Percentiles rank a stretch among this genome's conserved stretches.
Evolutionary conservation across 352 stramenopile genomes (phyloP).

Genomic region (Bremia lactucae): DNA sequence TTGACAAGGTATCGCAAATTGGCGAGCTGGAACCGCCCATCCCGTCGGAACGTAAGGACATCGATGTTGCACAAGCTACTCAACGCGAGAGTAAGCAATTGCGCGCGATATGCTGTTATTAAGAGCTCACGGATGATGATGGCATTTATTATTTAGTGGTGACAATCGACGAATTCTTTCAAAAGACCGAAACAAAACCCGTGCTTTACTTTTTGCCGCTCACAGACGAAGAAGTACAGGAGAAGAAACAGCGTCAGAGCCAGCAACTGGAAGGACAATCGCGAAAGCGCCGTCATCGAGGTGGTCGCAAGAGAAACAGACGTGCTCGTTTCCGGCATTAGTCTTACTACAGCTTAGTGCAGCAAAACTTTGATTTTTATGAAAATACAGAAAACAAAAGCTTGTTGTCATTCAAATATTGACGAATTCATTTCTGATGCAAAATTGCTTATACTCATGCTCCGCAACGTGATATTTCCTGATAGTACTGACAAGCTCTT

Average conservation of each 20-base stretch:
- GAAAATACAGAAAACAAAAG: no score
- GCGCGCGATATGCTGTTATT: neutral
- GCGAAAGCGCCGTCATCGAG: conserved; percentile 23
- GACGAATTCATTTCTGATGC: no score
- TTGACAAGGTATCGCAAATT: conserved; percentile 16
- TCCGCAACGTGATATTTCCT: conserved; percentile 8
- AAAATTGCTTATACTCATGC: no score
- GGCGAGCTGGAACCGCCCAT: conserved; percentile 15
- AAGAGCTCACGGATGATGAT: conserved; percentile 1
- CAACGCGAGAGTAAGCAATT: conserved; percentile 14
- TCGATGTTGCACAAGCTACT: conserved; percentile 5
- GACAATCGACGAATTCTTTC: conserved; percentile 67
- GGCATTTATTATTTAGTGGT: conserved; percentile 12
- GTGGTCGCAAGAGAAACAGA: conserved; percentile 25
- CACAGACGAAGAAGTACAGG: conserved; percentile 52
- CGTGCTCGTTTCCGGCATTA: conserved; percentile 19
- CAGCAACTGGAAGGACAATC: conserved; percentile 12
- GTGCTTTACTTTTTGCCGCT: conserved; percentile 75
- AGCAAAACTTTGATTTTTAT: no score
- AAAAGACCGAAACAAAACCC: conserved; percentile 66
- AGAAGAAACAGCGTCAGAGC: conserved; percentile 21
- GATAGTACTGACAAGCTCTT: conserved; percentile 15
- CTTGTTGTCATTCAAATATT: no score
- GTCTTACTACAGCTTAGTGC: no score
- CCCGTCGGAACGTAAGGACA: conserved; percentile 17